Evolutionary conservation across 805 yeast genomes (phyloP).

Genomic region (Priceomyces carsonii): DNA sequence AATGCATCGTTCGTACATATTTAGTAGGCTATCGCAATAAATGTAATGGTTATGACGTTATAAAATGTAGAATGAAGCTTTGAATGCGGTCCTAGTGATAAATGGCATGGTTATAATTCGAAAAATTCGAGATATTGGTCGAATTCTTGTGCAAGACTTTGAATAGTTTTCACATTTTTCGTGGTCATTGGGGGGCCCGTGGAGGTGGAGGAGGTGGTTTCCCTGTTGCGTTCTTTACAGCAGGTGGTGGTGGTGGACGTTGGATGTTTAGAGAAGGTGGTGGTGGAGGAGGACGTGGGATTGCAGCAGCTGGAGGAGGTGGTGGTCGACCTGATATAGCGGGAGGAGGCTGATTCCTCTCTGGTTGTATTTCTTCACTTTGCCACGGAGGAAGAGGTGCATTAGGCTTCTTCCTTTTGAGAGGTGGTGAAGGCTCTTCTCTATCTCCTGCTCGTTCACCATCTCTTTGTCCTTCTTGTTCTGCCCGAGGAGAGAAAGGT

Average conservation of each 20-base stretch:
- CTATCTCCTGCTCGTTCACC: slow-evolving; percentile 7
- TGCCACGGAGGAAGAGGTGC: slow-evolving; percentile 27
- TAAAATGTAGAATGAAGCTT: too few species aligned
- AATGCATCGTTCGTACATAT: too few species aligned
- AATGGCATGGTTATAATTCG: too few species aligned
- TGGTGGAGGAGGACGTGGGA: slow-evolving; percentile 21
- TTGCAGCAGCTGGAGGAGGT: slow-evolving; percentile 14
- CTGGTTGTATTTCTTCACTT: slow-evolving; percentile 7
- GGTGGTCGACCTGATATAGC: slow-evolving; percentile 3
- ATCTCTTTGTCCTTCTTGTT: slow-evolving; percentile 8
- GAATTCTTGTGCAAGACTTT: too few species aligned
- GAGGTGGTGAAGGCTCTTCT: slow-evolving; percentile 21
- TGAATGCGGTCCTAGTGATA: too few species aligned
- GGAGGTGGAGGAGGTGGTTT: slow-evolving; percentile 4
- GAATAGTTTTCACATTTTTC: too few species aligned
- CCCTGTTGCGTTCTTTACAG: not conserved
- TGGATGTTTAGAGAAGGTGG: slow-evolving; percentile 14
- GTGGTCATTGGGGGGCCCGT: too few species aligned
- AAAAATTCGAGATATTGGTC: too few species aligned
- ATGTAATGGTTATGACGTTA: too few species aligned
- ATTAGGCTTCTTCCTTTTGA: slow-evolving; percentile 25
- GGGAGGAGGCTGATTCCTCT: slow-evolving; percentile 6
- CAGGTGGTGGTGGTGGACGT: slow-evolving; percentile 25
- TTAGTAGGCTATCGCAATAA: too few species aligned
- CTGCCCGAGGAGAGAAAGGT: not conserved